A percentile compares a stretch with the other conserved stretches of the same genome.
phyloP scores from a whole-genome alignment of 225 moss, liverwort and hornwort species.

The Physcomitrellopsis africana region DNA sequence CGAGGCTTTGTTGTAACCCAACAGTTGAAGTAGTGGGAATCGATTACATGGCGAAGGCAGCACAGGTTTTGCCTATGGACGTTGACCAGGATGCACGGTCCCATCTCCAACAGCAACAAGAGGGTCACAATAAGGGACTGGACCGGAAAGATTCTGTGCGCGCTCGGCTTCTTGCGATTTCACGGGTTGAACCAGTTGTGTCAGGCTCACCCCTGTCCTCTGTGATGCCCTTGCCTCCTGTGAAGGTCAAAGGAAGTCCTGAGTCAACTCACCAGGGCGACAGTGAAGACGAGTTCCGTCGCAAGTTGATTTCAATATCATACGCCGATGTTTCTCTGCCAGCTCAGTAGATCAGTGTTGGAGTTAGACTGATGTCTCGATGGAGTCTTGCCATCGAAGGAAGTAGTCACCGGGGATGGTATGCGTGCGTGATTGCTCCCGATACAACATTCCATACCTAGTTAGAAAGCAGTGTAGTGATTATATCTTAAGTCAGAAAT shows the following conservation, averaged over 20 bases:
- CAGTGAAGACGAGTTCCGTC: constrained; percentile 49
- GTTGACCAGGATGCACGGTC: constrained; percentile 39
- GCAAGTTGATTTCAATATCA: constrained; percentile 55
- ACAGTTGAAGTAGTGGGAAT: background rate
- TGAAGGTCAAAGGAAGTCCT: background rate
- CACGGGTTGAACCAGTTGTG: constrained; percentile 45
- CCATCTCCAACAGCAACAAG: constrained; percentile 26
- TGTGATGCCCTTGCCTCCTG: background rate
- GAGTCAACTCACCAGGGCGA: constrained; percentile 22
- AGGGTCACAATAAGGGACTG: constrained; percentile 26
- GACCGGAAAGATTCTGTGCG: constrained; percentile 46
- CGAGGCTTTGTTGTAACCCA: constrained; percentile 14
- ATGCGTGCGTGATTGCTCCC: constrained; percentile 13
- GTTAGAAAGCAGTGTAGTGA: background rate
- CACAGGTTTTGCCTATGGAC: constrained; percentile 56
- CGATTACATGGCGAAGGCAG: constrained; percentile 40
- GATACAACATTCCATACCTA: constrained; percentile 7
- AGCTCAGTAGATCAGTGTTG: constrained; percentile 35
- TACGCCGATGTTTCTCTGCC: constrained; percentile 38
- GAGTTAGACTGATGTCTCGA: background rate
- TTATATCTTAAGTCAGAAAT: background rate
- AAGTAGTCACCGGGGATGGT: background rate
- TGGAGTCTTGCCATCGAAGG: constrained; percentile 7
- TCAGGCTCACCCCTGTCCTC: constrained; percentile 28
- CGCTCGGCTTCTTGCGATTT: constrained; percentile 45